Percentiles rank a stretch among this genome's conserved stretches.
These are phyloP conservation scores for Aspergillus homomorphus DNA, from an alignment of 495 filamentous ascomycete genomes.

Conservation along the genomic window DNA sequence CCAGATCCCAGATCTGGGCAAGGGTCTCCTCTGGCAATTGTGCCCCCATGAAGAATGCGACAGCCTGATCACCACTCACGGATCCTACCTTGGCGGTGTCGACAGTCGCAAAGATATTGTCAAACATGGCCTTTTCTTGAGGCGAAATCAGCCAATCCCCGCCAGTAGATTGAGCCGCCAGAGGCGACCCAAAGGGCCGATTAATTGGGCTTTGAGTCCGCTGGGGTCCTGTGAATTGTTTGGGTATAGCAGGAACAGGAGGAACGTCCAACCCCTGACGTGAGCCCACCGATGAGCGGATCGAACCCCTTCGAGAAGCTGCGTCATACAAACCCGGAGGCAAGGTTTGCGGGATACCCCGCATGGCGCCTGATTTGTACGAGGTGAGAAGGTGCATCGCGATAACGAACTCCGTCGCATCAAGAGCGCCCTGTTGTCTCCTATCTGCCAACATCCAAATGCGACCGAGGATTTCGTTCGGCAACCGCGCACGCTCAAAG, in stretches of 20 bases:
- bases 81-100: constrained; percentile 75
- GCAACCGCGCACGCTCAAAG: constrained; percentile 85
- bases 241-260: constrained; percentile 59
- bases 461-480: constrained; percentile 83
- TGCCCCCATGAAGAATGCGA: constrained; percentile 88
- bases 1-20: constrained; percentile 96
- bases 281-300: constrained; percentile 46
- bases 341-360: constrained; percentile 73
- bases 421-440: constrained; percentile 85
- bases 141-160: constrained; percentile 78
- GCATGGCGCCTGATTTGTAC: constrained; percentile 76
- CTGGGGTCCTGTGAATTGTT: constrained; percentile 67
- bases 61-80: constrained; percentile 94
- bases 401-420: constrained; percentile 90
- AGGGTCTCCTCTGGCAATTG: constrained; percentile 84
- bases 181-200: constrained; percentile 52
- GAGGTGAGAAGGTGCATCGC: constrained; percentile 96
- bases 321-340: constrained; percentile 90
- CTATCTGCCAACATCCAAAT: constrained; percentile 96
- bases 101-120: constrained; percentile 75
- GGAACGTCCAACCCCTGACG: constrained; percentile 41
- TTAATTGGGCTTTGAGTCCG: constrained; percentile 70
- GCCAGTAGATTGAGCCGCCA: constrained; percentile 62
- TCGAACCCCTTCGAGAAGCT: constrained; percentile 65
- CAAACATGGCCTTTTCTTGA: constrained; percentile 81